phyloP scores from a whole-genome alignment of 352 stramenopile genomes.

The Peronospora tabacina region DNA sequence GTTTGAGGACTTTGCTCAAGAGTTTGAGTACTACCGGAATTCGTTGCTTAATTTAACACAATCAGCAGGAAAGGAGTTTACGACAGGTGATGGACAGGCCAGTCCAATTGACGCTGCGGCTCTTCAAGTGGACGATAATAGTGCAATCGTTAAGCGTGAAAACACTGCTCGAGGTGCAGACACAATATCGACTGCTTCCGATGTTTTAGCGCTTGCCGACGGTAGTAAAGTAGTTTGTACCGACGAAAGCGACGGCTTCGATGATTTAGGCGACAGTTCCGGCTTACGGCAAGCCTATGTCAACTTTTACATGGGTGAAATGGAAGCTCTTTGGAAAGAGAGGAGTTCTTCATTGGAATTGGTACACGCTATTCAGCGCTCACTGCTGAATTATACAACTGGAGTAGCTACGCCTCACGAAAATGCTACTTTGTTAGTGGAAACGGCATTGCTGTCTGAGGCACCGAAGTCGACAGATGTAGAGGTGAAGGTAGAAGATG shows the following conservation, averaged over 20 bases:
- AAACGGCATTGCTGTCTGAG: conserved; percentile 3
- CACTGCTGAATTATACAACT: conserved; percentile 30
- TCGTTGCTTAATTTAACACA: conserved; percentile 44
- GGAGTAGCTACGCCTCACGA: conserved; percentile 2
- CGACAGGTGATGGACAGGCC: conserved; percentile 8
- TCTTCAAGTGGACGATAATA: conserved; percentile 16
- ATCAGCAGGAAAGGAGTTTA: conserved; percentile 8
- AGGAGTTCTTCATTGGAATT: conserved; percentile 66
- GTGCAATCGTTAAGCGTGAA: conserved; percentile 39
- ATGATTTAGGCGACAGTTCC: conserved; percentile 39
- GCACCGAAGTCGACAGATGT: conserved; percentile 8
- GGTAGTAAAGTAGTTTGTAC: conserved; percentile 3
- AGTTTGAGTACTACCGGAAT: conserved; percentile 74
- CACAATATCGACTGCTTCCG: neutral
- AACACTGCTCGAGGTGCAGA: conserved; percentile 28
- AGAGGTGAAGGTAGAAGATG: conserved; percentile 25
- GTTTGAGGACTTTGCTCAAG: conserved; percentile 66
- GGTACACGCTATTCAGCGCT: conserved; percentile 63
- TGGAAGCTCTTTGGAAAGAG: conserved; percentile 79
- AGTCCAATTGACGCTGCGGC: conserved; percentile 15
- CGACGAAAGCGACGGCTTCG: conserved; percentile 15
- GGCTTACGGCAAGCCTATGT: conserved; percentile 59
- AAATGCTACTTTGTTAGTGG: conserved; percentile 3
- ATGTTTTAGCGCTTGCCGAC: conserved; percentile 21
- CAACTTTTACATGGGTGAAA: conserved; percentile 73